Evolutionary conservation across 179 eudicot genomes (phyloP).

Genomic region (Silene coronaria): DNA sequence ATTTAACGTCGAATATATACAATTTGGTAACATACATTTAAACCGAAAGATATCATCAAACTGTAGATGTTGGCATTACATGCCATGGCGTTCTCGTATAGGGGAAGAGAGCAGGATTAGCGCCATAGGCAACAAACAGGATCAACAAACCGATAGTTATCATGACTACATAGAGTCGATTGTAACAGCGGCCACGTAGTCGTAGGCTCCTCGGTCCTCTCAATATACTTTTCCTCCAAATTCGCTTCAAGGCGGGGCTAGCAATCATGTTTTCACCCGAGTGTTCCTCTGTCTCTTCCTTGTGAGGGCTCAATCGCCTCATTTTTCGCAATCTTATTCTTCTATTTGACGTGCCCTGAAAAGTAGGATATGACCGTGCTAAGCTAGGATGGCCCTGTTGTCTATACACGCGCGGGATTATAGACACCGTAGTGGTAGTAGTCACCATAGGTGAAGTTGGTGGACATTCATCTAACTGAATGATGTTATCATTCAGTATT

Average conservation of each 20-base stretch:
- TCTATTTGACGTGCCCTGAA: constrained; percentile 44
- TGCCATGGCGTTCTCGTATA: no score
- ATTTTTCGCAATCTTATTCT: constrained; percentile 35
- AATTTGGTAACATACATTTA: no score
- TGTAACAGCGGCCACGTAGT: background rate
- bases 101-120: background rate
- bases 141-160: constrained; percentile 13
- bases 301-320: constrained; percentile 10
- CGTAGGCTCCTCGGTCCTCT: background rate
- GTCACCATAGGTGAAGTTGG: background rate
- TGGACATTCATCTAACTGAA: constrained; percentile 49
- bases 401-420: constrained; percentile 15
- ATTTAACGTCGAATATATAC: no score
- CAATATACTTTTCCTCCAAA: background rate
- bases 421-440: constrained; percentile 15
- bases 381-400: constrained; percentile 8
- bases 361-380: constrained; percentile 16
- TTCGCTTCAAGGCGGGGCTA: background rate
- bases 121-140: background rate
- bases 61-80: no score
- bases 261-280: constrained; percentile 9
- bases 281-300: constrained; percentile 25
- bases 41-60: no score
- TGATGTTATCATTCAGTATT: constrained; percentile 63
- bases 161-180: constrained; percentile 10